A percentile compares a stretch with the other conserved stretches of the same genome.
Evolutionary conservation across 305 asterid genomes (phyloP).

Genomic region (Fraxinus baroniana): DNA sequence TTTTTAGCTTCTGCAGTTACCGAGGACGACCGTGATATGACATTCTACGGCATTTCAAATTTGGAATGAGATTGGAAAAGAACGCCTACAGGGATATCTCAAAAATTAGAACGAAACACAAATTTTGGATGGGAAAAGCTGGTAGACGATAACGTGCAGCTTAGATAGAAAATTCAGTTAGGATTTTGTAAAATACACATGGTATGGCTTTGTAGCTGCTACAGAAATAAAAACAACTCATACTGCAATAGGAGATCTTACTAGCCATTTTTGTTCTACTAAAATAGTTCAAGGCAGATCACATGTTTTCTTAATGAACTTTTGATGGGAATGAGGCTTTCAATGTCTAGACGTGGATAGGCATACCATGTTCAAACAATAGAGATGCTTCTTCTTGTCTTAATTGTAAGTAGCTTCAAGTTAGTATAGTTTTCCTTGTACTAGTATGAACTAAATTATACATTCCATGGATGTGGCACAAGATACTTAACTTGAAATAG

Average conservation of each 20-base stretch:
- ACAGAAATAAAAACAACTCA: not conserved
- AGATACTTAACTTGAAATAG: not conserved
- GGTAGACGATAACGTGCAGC: not conserved
- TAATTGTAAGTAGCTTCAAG: not conserved
- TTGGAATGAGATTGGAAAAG: not conserved
- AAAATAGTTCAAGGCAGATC: not conserved
- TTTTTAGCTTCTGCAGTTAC: not conserved
- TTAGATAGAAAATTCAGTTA: not conserved
- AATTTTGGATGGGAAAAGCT: not conserved
- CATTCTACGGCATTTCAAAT: not conserved
- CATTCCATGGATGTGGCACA: not conserved
- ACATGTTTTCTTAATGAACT: not conserved
- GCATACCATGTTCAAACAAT: not conserved
- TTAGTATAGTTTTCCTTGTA: not conserved
- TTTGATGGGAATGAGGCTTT: not conserved
- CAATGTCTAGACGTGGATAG: not conserved
- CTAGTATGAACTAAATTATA: not conserved
- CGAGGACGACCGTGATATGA: not conserved
- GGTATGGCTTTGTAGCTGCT: not conserved
- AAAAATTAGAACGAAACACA: not conserved
- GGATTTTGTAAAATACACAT: not conserved
- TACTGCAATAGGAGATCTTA: not conserved
- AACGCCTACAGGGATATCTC: not conserved
- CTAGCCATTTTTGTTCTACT: not conserved
- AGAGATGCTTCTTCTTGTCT: not conserved